Percentiles rank a stretch among this genome's conserved stretches.
phyloP scores from a whole-genome alignment of 495 filamentous ascomycete species.

The Penicillium atrosanguineum region DNA sequence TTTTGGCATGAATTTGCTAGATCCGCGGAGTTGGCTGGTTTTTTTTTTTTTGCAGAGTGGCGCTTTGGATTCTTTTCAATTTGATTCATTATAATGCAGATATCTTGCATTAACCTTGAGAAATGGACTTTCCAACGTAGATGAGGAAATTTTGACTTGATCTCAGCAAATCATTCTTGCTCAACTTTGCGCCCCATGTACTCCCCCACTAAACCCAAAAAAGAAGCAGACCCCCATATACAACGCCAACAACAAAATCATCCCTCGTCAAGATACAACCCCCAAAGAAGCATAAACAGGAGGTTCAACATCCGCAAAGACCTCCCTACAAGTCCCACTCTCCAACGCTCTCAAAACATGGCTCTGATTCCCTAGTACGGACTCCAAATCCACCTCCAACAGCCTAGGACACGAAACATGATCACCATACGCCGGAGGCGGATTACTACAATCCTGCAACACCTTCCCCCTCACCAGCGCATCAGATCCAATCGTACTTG shows the following conservation, averaged over 20 bases:
- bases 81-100: constrained; percentile 5
- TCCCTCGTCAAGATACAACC: not conserved
- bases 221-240: not conserved
- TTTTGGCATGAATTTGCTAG: constrained; percentile 13
- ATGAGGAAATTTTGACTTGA: not conserved
- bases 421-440: not conserved
- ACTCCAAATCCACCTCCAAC: not conserved
- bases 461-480: not conserved
- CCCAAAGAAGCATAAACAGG: not conserved
- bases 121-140: not conserved
- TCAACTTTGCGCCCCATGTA: not conserved
- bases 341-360: not conserved
- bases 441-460: not conserved
- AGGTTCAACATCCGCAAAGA: not conserved
- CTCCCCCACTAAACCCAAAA: not conserved
- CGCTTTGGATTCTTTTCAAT: constrained; percentile 9
- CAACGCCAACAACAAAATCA: not conserved
- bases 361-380: not conserved
- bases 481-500: not conserved
- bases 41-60: constrained; percentile 24
- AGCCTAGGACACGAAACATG: not conserved
- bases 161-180: not conserved
- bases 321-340: not conserved
- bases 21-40: constrained; percentile 31
- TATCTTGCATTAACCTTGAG: not conserved